These are phyloP conservation scores for Mycena kentingensis DNA, from an alignment of 768 basidiomycete species.

Conservation along the genomic window DNA sequence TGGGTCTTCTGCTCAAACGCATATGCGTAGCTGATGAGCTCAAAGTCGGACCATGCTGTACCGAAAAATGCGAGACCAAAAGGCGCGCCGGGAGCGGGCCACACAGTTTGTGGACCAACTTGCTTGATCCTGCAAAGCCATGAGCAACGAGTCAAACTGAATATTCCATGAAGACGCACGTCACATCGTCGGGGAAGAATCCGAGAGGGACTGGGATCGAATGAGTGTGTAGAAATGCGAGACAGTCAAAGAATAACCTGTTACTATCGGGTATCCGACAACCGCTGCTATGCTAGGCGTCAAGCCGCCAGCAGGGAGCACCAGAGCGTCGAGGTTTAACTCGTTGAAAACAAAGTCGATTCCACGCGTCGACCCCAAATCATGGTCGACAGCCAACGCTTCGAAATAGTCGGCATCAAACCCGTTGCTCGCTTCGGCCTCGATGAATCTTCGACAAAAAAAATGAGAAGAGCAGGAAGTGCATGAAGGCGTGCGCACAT, in stretches of 20 bases:
- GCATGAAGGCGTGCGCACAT: neutral
- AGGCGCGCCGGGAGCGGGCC: slow-evolving; percentile 57
- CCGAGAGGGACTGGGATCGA: slow-evolving; percentile 53
- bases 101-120: slow-evolving; percentile 46
- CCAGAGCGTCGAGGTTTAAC: slow-evolving; percentile 52
- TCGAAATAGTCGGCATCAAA: slow-evolving; percentile 46
- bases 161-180: slow-evolving; percentile 14
- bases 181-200: slow-evolving; percentile 52
- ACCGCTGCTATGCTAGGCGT: slow-evolving; percentile 51
- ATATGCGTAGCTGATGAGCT: slow-evolving; percentile 58
- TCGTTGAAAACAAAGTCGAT: slow-evolving; percentile 54
- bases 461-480: neutral
- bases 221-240: neutral
- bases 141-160: neutral
- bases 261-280: slow-evolving; percentile 67
- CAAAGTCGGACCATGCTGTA: slow-evolving; percentile 60
- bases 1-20: slow-evolving; percentile 69
- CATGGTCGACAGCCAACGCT: slow-evolving; percentile 46
- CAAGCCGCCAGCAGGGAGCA: slow-evolving; percentile 47
- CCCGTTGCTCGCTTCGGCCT: slow-evolving; percentile 41
- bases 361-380: slow-evolving; percentile 51
- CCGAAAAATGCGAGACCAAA: slow-evolving; percentile 66
- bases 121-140: slow-evolving; percentile 24
- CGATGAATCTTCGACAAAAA: slow-evolving; percentile 35
- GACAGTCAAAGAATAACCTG: slow-evolving; percentile 47